Base-by-base conservation (phyloP, 768 basidiomycete genomes). In the Suillus americanus region DNA sequence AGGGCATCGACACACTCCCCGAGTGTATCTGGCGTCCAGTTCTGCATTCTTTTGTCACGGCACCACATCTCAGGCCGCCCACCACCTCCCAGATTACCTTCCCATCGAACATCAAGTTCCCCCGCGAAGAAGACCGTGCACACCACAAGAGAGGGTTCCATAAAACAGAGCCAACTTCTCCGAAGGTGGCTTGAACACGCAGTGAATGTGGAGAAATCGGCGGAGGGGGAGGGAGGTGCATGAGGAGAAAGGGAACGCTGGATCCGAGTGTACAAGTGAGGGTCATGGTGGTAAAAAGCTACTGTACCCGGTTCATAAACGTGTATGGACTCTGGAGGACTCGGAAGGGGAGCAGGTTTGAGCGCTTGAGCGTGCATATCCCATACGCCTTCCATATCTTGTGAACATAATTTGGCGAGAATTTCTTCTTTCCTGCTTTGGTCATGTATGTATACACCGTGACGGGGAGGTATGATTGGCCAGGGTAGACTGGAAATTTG, bases 271-370 rank as follows among this genome's bases (percentile, higher is more conserved):
- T 92, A 16, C 88, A 86, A 2, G 89, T 79, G 62, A 91, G 72
- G 0, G 94, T 86, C 0, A 85, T 77, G 62, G 83, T 85, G 1
- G 94, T 92, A 76, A 95, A 96, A 46, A 95, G 90, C 93, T 23
- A 94, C 83, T 51, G 67, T 67, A 37, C 55, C 55, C 62, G 66
- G 60, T 69, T 64, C 6, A n/a, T 37, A 63, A 54, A 40, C 46
- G n/a, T 12, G 33, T 12, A 20, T 41, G 10, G n/a, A n/a, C n/a
- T n/a, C n/a, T 30, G 30, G 60, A 35, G 3, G 20, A 45, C n/a
- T 14, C 30, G 16, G 43, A 45, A 45, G 9, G 46, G 9, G 62
- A 41, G n/a, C 2, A 6, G 54, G 16, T 53, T 33, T 33, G 33
- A 33, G 33, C 33, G 6, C 33, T 55, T 28, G 64, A 38, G 67